Conservation (phyloP, 1,284 basidiomycete genomes). For the Sphaerobolus stellatus region DNA sequence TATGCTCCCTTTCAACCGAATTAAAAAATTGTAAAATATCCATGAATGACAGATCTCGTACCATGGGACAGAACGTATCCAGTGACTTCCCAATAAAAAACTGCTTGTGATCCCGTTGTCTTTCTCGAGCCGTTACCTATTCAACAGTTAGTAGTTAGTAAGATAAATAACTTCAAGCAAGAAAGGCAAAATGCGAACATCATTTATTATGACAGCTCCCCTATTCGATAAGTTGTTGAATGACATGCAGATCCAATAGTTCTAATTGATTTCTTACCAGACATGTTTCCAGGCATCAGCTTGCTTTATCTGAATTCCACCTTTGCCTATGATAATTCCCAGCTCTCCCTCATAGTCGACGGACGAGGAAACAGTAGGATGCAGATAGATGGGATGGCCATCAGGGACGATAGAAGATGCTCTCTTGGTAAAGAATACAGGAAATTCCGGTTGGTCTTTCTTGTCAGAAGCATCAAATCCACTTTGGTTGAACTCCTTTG, state of each 20-base stretch:
- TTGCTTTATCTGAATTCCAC: conserved; percentile 28
- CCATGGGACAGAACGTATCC: conserved; percentile 37
- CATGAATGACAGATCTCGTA: no score
- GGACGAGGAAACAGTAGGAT: conserved; percentile 27
- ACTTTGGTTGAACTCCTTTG: conserved; percentile 10
- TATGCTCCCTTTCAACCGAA: conserved; percentile 2
- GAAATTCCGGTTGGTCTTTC: conserved; percentile 26
- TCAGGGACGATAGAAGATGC: conserved; percentile 28
- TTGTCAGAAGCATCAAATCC: conserved; percentile 29
- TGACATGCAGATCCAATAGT: background rate
- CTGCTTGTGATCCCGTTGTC: conserved; percentile 33
- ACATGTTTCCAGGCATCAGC: conserved; percentile 34
- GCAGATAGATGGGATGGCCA: conserved; percentile 27
- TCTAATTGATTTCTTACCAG: conserved; percentile 18
- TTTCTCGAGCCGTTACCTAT: conserved; percentile 26
- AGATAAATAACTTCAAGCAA: background rate
- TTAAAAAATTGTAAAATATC: background rate
- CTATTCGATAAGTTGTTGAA: no score
- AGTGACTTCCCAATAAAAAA: conserved; percentile 35
- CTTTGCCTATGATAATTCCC: conserved; percentile 32
- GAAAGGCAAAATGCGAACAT: conserved; percentile 16
- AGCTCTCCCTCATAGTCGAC: conserved; percentile 36
- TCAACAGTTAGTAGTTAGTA: background rate
- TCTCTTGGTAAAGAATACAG: conserved; percentile 35
- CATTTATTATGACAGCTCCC: conserved; percentile 30